phyloP scores from a whole-genome alignment of 192 early-diverging fungal genomes.

The Geranomyces michiganensis region DNA sequence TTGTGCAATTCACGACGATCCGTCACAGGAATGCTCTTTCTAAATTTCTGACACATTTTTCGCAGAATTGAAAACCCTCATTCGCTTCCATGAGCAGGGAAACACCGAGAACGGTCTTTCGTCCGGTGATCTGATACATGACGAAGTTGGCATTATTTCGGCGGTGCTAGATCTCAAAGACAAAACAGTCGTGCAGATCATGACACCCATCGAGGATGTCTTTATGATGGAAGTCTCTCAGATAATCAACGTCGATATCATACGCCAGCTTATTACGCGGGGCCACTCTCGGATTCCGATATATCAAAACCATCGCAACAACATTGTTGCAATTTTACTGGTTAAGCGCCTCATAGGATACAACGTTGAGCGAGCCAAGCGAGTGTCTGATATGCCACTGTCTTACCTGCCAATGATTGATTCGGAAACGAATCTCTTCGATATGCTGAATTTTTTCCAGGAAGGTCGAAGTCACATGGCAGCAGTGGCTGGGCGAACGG shows the following conservation, averaged over 20 bases:
- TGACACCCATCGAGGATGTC: constrained; percentile 54
- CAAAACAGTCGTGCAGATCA: constrained; percentile 52
- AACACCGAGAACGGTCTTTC: constrained; percentile 30
- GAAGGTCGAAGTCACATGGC: constrained; percentile 58
- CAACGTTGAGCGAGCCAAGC: constrained; percentile 49
- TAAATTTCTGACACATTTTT: not conserved
- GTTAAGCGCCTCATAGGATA: constrained; percentile 47
- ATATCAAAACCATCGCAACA: constrained; percentile 34
- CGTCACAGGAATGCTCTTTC: not conserved
- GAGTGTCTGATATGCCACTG: constrained; percentile 39
- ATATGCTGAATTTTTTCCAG: constrained; percentile 59
- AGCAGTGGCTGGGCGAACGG: constrained; percentile 36
- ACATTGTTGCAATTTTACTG: constrained; percentile 50
- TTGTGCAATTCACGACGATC: not conserved
- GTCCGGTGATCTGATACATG: constrained; percentile 41
- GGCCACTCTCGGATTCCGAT: constrained; percentile 59
- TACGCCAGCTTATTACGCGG: constrained; percentile 43
- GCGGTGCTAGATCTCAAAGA: constrained; percentile 54
- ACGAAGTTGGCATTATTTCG: constrained; percentile 55
- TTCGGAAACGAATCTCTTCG: constrained; percentile 50
- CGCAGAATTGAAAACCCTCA: constrained; percentile 52
- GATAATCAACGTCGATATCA: constrained; percentile 24
- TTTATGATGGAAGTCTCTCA: constrained; percentile 45
- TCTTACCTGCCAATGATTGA: constrained; percentile 47
- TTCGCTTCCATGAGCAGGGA: constrained; percentile 52